Evolutionary conservation across 148 eudicot species (phyloP), one percentile per base, ranked within the genome.

Genomic region (Pouteria glomerata): DNA sequence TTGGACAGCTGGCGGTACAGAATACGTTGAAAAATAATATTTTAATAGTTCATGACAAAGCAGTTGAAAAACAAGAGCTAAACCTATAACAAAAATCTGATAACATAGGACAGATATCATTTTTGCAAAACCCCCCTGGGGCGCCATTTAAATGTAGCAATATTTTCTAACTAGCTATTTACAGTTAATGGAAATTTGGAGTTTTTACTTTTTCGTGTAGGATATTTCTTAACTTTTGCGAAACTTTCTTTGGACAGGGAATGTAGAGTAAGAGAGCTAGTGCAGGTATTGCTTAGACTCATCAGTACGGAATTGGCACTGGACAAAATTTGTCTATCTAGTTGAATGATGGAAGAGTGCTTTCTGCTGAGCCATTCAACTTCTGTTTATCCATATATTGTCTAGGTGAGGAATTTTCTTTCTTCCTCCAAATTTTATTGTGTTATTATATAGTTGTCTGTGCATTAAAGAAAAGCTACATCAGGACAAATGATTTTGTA

Each of bases 251-350:
- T 82, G 48, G 59, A 63, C 96, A 96, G 99, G 90, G 92, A 96
- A 78, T 66, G 81, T 13, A 82, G 77, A 77, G 87, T 96, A 60
- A 90, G 99, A 80, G 96, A 96, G 74, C 84, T 92, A 74, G 92
- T 88, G 67, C 97, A 82, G 71, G 84, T 84, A 39, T 73, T 92
- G 72, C 89, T 92, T 70, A 83, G 86, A 82, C 88, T 92, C 50
- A 80, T 87, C 39, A 77, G 89, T 48, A 73, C 76, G 30, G 86
- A 92, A 57, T 73, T 96, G 80, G 92, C 85, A 10, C 86, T 95
- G 71, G 81, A 81, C 53, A 85, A 90, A 73, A 77, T 81, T 69
- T 65, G 76, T 71, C 78, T 81, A 77, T 59, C 77, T 53, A 66
- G 74, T 41, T 75, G 64, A 84, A 30, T 67, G 79, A 57, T 67